These are phyloP conservation scores for Cryptosporidium canis DNA, from an alignment of 169 alveolate species.

Conservation along the genomic window DNA sequence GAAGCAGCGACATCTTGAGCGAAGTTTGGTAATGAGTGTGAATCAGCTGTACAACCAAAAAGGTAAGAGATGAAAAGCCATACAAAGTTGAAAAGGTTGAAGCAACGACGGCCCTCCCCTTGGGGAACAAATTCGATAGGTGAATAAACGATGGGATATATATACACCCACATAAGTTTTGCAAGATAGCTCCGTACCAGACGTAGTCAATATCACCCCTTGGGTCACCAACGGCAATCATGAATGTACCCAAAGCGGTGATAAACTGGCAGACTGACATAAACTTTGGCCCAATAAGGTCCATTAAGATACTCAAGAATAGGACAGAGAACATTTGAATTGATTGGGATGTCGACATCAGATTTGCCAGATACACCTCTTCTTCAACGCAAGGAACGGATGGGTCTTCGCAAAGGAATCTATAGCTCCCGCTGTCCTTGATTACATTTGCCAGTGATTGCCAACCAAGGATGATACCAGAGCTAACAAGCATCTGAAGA, in stretches of 20 bases:
- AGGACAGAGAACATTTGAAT: slow-evolving; percentile 46
- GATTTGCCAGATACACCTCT: slow-evolving; percentile 59
- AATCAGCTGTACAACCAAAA: slow-evolving; percentile 17
- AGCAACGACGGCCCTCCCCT: slow-evolving; percentile 34
- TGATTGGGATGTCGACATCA: slow-evolving; percentile 23
- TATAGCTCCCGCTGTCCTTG: neutral
- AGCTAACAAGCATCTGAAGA: slow-evolving; percentile 52
- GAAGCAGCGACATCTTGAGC: neutral
- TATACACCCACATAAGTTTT: slow-evolving; percentile 59
- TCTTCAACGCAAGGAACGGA: slow-evolving; percentile 57
- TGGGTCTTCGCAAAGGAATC: slow-evolving; percentile 57
- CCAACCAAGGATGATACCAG: slow-evolving; percentile 71
- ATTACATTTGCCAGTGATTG: slow-evolving; percentile 59
- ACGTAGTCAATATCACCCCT: slow-evolving; percentile 23
- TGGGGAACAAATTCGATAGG: slow-evolving; percentile 49
- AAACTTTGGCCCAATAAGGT: slow-evolving; percentile 58
- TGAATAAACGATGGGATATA: slow-evolving; percentile 70
- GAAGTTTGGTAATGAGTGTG: slow-evolving; percentile 7
- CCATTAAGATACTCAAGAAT: slow-evolving; percentile 51
- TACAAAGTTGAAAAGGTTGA: slow-evolving; percentile 58
- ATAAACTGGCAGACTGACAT: slow-evolving; percentile 51
- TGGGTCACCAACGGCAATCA: slow-evolving; percentile 45
- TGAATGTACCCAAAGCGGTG: slow-evolving; percentile 47
- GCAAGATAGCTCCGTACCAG: slow-evolving; percentile 44
- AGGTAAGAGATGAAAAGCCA: slow-evolving; percentile 67